Percentiles rank a stretch among this genome's conserved stretches.
Evolutionary conservation across 768 basidiomycete species (phyloP).

Genomic region (Strobilomyces dryophilus): DNA sequence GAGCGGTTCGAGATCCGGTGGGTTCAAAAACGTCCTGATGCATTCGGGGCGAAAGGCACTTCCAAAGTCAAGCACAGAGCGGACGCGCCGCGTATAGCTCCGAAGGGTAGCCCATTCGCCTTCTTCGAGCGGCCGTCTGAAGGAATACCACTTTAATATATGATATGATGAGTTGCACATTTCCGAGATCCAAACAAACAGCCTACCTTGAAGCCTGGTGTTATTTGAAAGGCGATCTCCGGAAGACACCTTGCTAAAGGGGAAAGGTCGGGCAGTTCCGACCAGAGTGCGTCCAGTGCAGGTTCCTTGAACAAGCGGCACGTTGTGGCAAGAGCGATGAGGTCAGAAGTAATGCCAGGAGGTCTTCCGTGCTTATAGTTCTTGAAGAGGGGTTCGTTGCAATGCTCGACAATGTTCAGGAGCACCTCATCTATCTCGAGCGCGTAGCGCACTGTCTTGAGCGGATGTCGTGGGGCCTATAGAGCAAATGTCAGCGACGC

Average conservation of each 20-base stretch:
- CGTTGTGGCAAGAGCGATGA: constrained; percentile 13
- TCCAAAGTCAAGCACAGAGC: constrained; percentile 3
- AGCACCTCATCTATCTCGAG: constrained; percentile 10
- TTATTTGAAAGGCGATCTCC: background rate
- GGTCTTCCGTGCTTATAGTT: background rate
- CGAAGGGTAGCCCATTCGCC: constrained; percentile 3
- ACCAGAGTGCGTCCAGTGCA: constrained; percentile 15
- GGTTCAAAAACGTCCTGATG: background rate
- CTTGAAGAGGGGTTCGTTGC: background rate
- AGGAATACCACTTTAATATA: constrained; percentile 3
- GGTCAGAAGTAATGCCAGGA: constrained; percentile 1
- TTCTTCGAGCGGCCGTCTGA: constrained; percentile 1
- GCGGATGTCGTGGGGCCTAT: no score
- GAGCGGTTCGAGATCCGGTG: background rate
- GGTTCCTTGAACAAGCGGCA: constrained; percentile 18
- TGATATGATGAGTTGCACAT: background rate
- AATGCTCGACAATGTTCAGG: constrained; percentile 10
- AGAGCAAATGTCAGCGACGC: background rate
- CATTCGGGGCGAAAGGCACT: constrained; percentile 1
- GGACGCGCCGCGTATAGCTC: constrained; percentile 5
- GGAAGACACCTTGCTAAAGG: constrained; percentile 14
- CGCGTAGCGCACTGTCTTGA: background rate
- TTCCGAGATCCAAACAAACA: background rate
- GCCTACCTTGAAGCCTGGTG: constrained; percentile 1
- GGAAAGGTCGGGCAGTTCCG: constrained; percentile 9